phyloP scores from a whole-genome alignment of 2,329 filamentous ascomycete species.

The Chrysoporthe puriensis region DNA sequence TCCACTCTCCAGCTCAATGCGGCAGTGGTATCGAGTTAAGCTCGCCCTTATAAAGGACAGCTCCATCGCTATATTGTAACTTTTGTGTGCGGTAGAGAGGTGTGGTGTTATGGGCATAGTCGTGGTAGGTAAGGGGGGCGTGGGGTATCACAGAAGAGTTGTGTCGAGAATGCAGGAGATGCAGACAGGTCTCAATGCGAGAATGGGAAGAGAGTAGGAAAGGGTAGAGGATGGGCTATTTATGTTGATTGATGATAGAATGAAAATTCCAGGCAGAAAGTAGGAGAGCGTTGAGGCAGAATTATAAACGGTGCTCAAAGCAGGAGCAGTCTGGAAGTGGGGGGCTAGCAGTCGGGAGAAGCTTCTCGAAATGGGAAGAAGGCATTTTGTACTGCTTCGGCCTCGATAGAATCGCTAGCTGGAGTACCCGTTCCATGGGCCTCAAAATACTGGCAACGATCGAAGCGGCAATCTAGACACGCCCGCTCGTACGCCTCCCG shows the following conservation, averaged over 20 bases:
- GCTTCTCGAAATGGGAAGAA: slow-evolving; percentile 19
- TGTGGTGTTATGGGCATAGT: slow-evolving; percentile 13
- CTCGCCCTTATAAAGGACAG: too few relatives aligned
- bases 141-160: slow-evolving; percentile 27
- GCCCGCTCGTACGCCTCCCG: too few relatives aligned
- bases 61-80: slow-evolving; percentile 41
- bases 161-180: slow-evolving; percentile 23
- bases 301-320: slow-evolving; percentile 27
- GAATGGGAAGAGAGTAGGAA: slow-evolving; percentile 16
- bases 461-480: too few relatives aligned
- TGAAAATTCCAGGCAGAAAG: slow-evolving; percentile 14
- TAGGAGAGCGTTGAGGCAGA: slow-evolving; percentile 20
- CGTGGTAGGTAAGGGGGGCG: slow-evolving; percentile 8
- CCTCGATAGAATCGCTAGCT: too few relatives aligned
- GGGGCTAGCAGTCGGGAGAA: slow-evolving; percentile 25
- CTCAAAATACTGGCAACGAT: too few relatives aligned
- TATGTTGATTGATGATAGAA: slow-evolving; percentile 26
- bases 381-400: too few relatives aligned
- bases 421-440: too few relatives aligned
- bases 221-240: slow-evolving; percentile 16
- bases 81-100: slow-evolving; percentile 25
- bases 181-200: slow-evolving; percentile 24
- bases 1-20: too few relatives aligned
- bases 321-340: slow-evolving; percentile 22
- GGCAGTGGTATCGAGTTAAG: too few relatives aligned